Evolutionary conservation across 2,329 filamentous ascomycete genomes (phyloP).

Genomic region (Exophiala viscosa): DNA sequence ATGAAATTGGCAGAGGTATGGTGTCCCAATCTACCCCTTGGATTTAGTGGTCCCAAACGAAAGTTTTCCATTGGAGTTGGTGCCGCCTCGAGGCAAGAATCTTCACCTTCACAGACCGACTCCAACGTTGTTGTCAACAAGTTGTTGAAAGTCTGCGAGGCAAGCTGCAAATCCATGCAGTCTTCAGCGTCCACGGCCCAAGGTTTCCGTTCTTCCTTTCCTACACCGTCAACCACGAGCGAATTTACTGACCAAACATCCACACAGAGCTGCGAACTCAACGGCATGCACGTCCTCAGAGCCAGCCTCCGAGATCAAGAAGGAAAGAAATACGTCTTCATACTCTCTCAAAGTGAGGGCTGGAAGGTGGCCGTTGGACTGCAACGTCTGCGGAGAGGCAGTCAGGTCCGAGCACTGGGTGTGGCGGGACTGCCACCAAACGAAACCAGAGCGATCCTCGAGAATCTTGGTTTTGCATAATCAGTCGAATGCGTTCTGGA

Average conservation of each 20-base stretch:
- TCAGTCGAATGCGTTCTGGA: not conserved
- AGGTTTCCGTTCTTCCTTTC: conserved; percentile 35
- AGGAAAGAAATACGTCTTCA: conserved; percentile 60
- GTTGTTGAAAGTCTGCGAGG: conserved; percentile 59
- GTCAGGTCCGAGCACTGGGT: conserved; percentile 53
- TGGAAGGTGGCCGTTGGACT: conserved; percentile 62
- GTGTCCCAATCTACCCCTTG: conserved; percentile 55
- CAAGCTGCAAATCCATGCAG: conserved; percentile 36
- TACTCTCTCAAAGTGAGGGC: conserved; percentile 56
- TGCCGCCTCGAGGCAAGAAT: conserved; percentile 9
- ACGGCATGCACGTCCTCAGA: conserved; percentile 54
- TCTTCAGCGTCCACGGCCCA: conserved; percentile 50
- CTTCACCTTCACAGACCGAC: conserved; percentile 12
- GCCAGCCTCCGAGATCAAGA: conserved; percentile 58
- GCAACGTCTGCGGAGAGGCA: conserved; percentile 53
- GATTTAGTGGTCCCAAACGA: conserved; percentile 28
- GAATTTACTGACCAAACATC: conserved; percentile 20
- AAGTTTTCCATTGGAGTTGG: conserved; percentile 12
- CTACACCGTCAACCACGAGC: not conserved
- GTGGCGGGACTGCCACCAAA: conserved; percentile 50
- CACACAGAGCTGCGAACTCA: conserved; percentile 39
- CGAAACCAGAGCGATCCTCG: conserved; percentile 40
- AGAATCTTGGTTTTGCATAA: conserved; percentile 39
- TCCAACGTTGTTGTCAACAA: conserved; percentile 42
- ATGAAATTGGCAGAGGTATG: conserved; percentile 89